Base-by-base conservation (phyloP, 352 stramenopile species). In the Globisporangium canariense region DNA sequence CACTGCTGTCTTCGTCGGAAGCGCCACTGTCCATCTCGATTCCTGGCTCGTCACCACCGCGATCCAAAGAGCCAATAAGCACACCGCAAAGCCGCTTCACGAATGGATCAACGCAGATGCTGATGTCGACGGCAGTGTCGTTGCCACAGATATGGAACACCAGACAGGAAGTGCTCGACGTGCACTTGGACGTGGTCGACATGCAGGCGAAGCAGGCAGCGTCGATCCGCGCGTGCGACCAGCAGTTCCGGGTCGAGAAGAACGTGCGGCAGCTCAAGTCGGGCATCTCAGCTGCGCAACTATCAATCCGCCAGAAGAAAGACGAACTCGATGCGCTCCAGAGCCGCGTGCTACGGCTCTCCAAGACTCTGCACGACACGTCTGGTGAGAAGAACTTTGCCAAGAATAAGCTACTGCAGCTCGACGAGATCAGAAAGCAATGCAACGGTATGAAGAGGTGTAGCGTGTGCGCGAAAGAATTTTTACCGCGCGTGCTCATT, bases 131-230 rank as follows among this genome's bases (percentile, higher is more conserved):
- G 20, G 18, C 16, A 3, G 36, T 67, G 18, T 73, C 62, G n/a
- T 58, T 92, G 3, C 81, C 79, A 3, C 51, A 68, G 20, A 66
- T 91, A 1, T 53, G 68, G 3, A 55, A 58, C 20, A 65, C 68
- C 3, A 86, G 79, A 30, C 72, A 77, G 22, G 78, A 88, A 32
- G 66, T 79, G 0, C 71, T 85, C 5, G 71, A 65, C 1, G 74
- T 87, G 25, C 76, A 83, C 47, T 76, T 85, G 73, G 71, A 83
- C 1, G 67, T 92, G 13, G 62, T 88, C 32, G 81, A 85, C 43
- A 65, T 74, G 7, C 68, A 90, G 18, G 69, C 78, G 5, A 70
- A 78, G 40, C 70, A 87, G 16, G 67, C 76, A 13, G 67, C 67
- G 16, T 69, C 73, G 0, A 66, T 90, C 10, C 71, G 60, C 6